Base-by-base conservation (phyloP, 768 basidiomycete species). In the Kondoa subrosea region DNA sequence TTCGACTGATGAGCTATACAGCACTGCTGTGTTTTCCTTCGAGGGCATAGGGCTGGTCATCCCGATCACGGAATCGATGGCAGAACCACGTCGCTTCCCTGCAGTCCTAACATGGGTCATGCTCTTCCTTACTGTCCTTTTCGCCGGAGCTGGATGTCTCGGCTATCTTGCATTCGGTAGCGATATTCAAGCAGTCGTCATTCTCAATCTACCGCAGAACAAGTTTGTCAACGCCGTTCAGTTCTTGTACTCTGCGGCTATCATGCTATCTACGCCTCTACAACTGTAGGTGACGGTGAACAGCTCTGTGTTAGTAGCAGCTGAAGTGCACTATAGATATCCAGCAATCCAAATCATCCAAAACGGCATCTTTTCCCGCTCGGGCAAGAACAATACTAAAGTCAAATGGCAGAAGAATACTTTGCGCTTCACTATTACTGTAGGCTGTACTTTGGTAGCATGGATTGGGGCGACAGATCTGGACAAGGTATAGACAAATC, bases 31-130 rank as follows among this genome's bases (percentile, higher is more conserved):
- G 32, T 97, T 97, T 77, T 90, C 95, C 0, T 99, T 97, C 73
- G 93, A 99, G 77, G 93, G 93, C 8, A 90, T 99, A 72, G 95
- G 93, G 61, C 80, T 97, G 86, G 87, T 99, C 70, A 89, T 99
- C 70, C 95, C 95, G 25, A 95, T 99, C 74, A 90, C 89, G 15
- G 92, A 99, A 75, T 85, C 92, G 3, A 99, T 99, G 95, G 82
- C 83, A 29, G 91, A 96, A 75, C 95, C 93, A 1, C 85, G 83
- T 74, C 91, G 90, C 78, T 95, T 97, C 82, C 91, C 93, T 2
- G 79, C 77, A 61, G 89, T 87, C 2, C 78, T 99, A 60, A 88
- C 88, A 8, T 87, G 86, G 14, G 92, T 96, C 67, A 97, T 97
- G 91, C 73, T 86, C n/a, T 85, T 85, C 77, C 81, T 91, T 27